Conservation (phyloP, 2,329 filamentous ascomycete species). For the Ophiocordyceps polyrhachis-furcata region DNA sequence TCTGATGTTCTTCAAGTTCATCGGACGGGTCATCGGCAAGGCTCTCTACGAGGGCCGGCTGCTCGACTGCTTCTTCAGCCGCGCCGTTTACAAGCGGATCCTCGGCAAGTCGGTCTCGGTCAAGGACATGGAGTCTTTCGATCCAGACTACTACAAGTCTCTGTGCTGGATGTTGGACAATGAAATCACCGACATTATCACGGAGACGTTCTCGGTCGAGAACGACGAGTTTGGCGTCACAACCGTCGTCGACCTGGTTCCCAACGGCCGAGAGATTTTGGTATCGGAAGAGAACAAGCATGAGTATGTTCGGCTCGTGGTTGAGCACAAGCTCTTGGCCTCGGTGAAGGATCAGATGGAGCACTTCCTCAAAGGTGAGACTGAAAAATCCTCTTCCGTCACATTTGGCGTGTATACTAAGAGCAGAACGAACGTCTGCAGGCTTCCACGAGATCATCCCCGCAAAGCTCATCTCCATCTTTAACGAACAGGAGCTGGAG, state of each 20-base stretch:
- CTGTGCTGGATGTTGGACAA: constrained; percentile 97
- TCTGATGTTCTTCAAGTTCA: constrained; percentile 97
- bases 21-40: constrained; percentile 95
- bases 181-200: constrained; percentile 94
- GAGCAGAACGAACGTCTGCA: constrained; percentile 14
- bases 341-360: constrained; percentile 92
- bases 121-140: constrained; percentile 98
- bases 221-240: constrained; percentile 86
- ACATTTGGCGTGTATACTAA: background rate
- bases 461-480: constrained; percentile 83
- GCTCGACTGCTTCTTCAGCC: constrained; percentile 95
- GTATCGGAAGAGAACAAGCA: constrained; percentile 98
- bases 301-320: constrained; percentile 85
- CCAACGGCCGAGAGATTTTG: constrained; percentile 74
- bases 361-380: constrained; percentile 65
- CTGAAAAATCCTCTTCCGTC: background rate
- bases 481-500: constrained; percentile 96
- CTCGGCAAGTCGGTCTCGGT: constrained; percentile 87
- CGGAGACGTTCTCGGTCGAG: constrained; percentile 87
- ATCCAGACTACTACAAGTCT: constrained; percentile 98
- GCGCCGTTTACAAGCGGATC: constrained; percentile 95
- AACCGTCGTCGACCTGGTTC: constrained; percentile 69
- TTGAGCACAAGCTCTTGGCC: constrained; percentile 80
- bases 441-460: constrained; percentile 98
- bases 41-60: constrained; percentile 91